phyloP scores from a whole-genome alignment of 441 rosid genomes.

The Pelargonium myrrhifolium region DNA sequence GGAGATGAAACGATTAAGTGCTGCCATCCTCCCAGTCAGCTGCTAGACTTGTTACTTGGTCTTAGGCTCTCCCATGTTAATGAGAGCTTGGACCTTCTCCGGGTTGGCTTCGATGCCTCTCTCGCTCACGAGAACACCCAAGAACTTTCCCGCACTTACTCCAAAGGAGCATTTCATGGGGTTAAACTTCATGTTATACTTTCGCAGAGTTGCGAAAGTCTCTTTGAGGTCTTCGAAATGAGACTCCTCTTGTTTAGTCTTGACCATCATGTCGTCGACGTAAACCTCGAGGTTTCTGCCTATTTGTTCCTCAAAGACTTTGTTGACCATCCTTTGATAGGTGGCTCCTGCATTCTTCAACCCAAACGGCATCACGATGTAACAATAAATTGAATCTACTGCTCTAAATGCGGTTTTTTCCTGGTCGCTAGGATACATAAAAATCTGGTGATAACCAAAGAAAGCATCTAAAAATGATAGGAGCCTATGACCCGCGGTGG shows the following conservation, averaged over 20 bases:
- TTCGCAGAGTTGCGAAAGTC: neutral
- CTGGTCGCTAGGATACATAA: neutral
- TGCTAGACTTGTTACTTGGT: neutral
- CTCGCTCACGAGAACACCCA: neutral
- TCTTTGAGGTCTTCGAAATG: neutral
- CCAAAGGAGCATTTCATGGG: neutral
- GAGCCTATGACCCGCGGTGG: neutral
- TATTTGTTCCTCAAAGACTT: no score
- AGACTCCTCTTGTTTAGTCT: neutral
- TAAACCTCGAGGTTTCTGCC: no score
- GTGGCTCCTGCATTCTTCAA: neutral
- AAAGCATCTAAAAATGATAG: neutral
- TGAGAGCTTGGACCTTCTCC: neutral
- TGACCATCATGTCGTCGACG: neutral
- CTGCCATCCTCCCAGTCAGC: neutral
- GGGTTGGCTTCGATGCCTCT: neutral
- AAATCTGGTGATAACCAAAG: neutral
- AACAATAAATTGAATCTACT: neutral
- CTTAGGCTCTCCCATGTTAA: neutral
- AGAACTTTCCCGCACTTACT: neutral
- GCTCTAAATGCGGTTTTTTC: neutral
- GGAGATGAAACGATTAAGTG: neutral
- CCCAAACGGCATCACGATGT: neutral
- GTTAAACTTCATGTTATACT: neutral
- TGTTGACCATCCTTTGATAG: no score